Evolutionary conservation across 2,329 filamentous ascomycete species (phyloP).

Genomic region (Botrytis deweyae): DNA sequence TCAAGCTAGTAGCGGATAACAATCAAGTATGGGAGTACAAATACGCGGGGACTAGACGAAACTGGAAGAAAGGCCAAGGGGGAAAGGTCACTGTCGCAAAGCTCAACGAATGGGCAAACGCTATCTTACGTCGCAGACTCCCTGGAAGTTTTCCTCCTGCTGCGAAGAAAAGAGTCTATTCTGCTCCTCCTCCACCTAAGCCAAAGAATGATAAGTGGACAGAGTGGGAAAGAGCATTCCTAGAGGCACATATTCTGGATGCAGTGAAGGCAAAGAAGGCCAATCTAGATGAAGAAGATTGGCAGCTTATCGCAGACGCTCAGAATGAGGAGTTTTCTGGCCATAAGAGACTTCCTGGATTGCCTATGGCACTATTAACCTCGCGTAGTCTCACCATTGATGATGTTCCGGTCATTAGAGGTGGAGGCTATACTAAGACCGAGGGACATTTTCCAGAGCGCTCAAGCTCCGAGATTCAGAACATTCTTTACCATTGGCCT

Average conservation of each 20-base stretch:
- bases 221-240: not conserved
- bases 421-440: not conserved
- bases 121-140: constrained; percentile 12
- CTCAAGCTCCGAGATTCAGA: not conserved
- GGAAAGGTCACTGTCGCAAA: not conserved
- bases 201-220: constrained; percentile 14
- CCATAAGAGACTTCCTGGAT: not conserved
- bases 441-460: constrained; percentile 5
- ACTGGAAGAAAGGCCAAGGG: not conserved
- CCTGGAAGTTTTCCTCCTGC: not conserved
- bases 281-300: not conserved
- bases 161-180: not conserved
- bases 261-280: not conserved
- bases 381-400: constrained; percentile 14
- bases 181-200: not conserved
- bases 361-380: not conserved
- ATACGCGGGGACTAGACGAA: not conserved
- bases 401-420: not conserved
- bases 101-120: constrained; percentile 13
- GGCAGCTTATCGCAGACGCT: not conserved
- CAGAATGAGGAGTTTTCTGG: not conserved
- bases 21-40: constrained; percentile 5
- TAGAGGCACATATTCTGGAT: not conserved
- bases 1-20: not conserved
- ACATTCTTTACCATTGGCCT: constrained; percentile 9